These are phyloP conservation scores for Mycena epipterygia DNA, from an alignment of 768 basidiomycete genomes.

Conservation along the genomic window DNA sequence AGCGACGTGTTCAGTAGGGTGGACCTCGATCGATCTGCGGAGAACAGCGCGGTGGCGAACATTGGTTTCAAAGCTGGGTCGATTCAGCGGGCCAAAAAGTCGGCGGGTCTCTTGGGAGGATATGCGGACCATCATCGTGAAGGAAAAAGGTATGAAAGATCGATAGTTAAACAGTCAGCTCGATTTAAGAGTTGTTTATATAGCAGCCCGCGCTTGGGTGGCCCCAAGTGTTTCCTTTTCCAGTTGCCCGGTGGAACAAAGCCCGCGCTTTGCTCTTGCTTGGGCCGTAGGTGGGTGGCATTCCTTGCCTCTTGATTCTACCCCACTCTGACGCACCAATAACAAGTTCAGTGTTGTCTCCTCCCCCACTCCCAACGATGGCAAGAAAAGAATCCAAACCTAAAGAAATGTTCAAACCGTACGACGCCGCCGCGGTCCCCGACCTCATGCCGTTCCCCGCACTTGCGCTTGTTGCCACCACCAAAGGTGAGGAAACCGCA, in stretches of 20 bases:
- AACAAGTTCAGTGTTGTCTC: neutral
- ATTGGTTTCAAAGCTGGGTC: neutral
- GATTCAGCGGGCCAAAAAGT: constrained; percentile 6
- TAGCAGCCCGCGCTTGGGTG: neutral
- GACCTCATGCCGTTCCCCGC: constrained; percentile 1
- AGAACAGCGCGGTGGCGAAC: constrained; percentile 4
- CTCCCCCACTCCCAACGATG: neutral
- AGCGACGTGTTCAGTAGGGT: neutral
- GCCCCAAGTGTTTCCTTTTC: no score
- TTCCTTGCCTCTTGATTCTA: no score
- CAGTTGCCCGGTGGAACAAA: no score
- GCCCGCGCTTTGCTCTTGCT: no score
- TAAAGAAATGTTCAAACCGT: constrained; percentile 22
- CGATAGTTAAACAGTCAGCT: neutral
- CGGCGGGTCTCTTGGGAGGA: neutral
- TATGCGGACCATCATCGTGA: neutral
- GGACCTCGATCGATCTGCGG: constrained; percentile 12
- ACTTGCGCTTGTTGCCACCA: no score
- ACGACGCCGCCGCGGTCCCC: neutral
- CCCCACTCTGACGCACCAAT: neutral
- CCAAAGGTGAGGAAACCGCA: neutral
- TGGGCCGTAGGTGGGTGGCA: no score
- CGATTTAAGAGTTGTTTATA: neutral
- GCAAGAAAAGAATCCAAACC: neutral
- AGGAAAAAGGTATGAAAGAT: neutral